These are phyloP conservation scores for Globisporangium barbulae DNA, from an alignment of 352 stramenopile genomes.

Conservation along the genomic window DNA sequence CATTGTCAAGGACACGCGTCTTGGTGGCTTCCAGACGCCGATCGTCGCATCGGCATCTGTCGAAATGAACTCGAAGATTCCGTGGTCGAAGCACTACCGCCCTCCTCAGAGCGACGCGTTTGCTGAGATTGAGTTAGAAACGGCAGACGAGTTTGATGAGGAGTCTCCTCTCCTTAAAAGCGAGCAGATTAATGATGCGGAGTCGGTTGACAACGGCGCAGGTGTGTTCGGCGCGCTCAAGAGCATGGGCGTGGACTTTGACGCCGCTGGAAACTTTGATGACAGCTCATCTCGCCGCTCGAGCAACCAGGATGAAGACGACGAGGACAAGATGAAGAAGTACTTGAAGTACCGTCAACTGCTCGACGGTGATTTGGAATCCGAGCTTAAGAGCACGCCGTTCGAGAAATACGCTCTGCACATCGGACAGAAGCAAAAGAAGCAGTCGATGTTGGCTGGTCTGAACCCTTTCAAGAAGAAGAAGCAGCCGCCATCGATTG, in stretches of 20 bases:
- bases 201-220: slow-evolving; percentile 70
- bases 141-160: slow-evolving; percentile 48
- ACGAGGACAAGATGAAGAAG: slow-evolving; percentile 63
- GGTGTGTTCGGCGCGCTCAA: slow-evolving; percentile 85
- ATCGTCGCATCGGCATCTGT: slow-evolving; percentile 85
- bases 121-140: slow-evolving; percentile 65
- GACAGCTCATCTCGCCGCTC: slow-evolving; percentile 49
- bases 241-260: slow-evolving; percentile 80
- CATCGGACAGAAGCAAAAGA: slow-evolving; percentile 80
- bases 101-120: slow-evolving; percentile 66
- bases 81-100: slow-evolving; percentile 75
- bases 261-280: slow-evolving; percentile 59
- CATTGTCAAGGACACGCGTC: slow-evolving; percentile 85
- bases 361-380: slow-evolving; percentile 65
- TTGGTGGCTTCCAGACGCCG: slow-evolving; percentile 83
- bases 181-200: slow-evolving; percentile 24
- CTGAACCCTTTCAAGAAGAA: slow-evolving; percentile 80
- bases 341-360: slow-evolving; percentile 78
- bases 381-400: slow-evolving; percentile 75
- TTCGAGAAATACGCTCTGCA: slow-evolving; percentile 89
- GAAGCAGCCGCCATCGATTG: slow-evolving; percentile 19
- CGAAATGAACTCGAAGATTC: slow-evolving; percentile 82
- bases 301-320: slow-evolving; percentile 47
- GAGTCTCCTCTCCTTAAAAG: slow-evolving; percentile 47
- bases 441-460: slow-evolving; percentile 49